Base-by-base conservation (phyloP, 2,329 filamentous ascomycete species). In the Tothia fuscella region DNA sequence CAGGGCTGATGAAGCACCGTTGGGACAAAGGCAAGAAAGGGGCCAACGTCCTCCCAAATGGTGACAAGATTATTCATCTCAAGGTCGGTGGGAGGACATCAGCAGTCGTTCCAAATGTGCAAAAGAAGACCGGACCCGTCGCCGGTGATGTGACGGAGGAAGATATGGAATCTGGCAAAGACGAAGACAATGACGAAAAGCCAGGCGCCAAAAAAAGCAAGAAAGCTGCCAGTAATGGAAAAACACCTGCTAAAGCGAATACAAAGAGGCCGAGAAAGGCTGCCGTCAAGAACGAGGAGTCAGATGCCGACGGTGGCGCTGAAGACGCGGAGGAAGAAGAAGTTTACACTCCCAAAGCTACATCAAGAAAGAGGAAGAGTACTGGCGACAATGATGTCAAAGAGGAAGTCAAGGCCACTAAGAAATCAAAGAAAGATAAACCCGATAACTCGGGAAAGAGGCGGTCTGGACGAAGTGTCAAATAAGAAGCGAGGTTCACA, bases 21-120 rank as follows among this genome's bases (percentile, higher is more conserved):
- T 96, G 91, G 91, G 76, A 79, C 10, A 94, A 95, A 55, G 84
- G 84, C 16, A 86, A 85, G 55, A 87, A 89, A 55, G 70, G 75
- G 1, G 62, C 71, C 1, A 74, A 72, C 4, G 72, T 71, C 37
- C 62, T 96, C 21, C 89, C 89, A 0, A 93, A 77, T 49, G 91
- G 91, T 0, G 80, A 87, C 48, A 87, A 82, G 60, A 79, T 96
- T 34, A 77, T 78, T 0, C 91, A 89, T 54, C 62, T 96, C 37
- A 95, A 82, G 0, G 89, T 96, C 0, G 89, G 89, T 0, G 88
- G 89, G 2, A 70, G 91, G 34, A 96, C 91, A 3, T 94, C 85
- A 54, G 93, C 88, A 36, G 81, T 89, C 40, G 86, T 93, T 1
- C 87, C 87, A 0, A 76, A 70, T 10, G 64, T 91, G 21, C 91